Percentiles rank a stretch among this genome's conserved stretches.
phyloP scores from a whole-genome alignment of 2,329 filamentous ascomycete species.

The Penicillium sclerotigenum region DNA sequence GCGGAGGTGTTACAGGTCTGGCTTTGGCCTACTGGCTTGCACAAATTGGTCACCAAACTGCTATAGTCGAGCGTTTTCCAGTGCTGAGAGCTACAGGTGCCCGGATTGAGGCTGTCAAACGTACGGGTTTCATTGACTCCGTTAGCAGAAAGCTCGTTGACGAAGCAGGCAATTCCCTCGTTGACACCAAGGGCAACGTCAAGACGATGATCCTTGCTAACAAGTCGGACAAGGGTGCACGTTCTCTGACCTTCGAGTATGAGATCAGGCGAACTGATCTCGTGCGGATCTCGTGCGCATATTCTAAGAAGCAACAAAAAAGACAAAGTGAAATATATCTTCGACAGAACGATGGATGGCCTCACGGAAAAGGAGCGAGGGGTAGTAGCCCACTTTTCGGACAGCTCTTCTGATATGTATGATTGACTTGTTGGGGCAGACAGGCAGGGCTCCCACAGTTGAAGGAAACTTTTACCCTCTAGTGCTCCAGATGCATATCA shows the following conservation, averaged over 20 bases:
- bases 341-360: constrained; percentile 29
- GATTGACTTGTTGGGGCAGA: constrained; percentile 58
- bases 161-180: constrained; percentile 49
- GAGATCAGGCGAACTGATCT: constrained; percentile 61
- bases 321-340: constrained; percentile 32
- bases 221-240: constrained; percentile 44
- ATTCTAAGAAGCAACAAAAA: constrained; percentile 45
- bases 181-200: constrained; percentile 41
- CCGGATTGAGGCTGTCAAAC: constrained; percentile 51
- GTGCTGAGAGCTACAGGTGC: constrained; percentile 48
- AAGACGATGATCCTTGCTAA: constrained; percentile 44
- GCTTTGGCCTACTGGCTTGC: constrained; percentile 52
- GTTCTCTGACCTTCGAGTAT: constrained; percentile 52
- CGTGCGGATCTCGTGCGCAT: constrained; percentile 55
- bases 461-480: constrained; percentile 41
- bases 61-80: constrained; percentile 44
- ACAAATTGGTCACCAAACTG: constrained; percentile 34
- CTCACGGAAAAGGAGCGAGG: constrained; percentile 33
- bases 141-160: constrained; percentile 42
- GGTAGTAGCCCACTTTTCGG: constrained; percentile 43
- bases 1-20: constrained; percentile 41
- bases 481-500: constrained; percentile 17
- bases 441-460: constrained; percentile 51
- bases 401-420: constrained; percentile 45
- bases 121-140: constrained; percentile 51